Evolutionary conservation across 345 rosid species (phyloP).

Genomic region (Lepidium sativum): DNA sequence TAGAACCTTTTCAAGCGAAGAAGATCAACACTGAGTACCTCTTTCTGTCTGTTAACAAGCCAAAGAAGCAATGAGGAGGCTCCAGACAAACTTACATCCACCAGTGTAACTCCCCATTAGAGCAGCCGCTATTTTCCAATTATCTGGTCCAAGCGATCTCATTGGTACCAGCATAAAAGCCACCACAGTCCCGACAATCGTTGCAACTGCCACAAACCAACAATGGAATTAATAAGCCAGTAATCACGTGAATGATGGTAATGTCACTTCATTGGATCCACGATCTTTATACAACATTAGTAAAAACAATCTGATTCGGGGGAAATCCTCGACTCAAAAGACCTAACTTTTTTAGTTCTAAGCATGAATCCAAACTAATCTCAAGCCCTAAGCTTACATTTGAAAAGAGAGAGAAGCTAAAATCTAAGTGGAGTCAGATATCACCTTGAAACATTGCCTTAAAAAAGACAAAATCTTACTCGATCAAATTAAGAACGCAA

Average conservation of each 20-base stretch:
- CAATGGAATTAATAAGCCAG: background rate
- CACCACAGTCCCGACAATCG: slow-evolving; percentile 59
- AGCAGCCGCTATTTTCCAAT: slow-evolving; percentile 91
- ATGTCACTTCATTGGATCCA: too few relatives aligned
- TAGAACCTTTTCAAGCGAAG: background rate
- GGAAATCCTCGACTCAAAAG: too few relatives aligned
- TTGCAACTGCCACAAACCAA: slow-evolving; percentile 50
- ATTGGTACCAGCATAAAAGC: slow-evolving; percentile 69
- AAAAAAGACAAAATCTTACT: slow-evolving; percentile 26
- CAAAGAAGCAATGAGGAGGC: slow-evolving; percentile 11
- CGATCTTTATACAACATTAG: too few relatives aligned
- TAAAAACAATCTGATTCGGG: background rate
- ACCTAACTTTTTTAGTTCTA: background rate
- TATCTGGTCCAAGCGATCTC: slow-evolving; percentile 84
- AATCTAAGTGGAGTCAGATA: background rate
- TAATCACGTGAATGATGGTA: background rate
- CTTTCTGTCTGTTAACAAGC: background rate
- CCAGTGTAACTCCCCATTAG: slow-evolving; percentile 86
- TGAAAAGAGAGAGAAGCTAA: background rate
- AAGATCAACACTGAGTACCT: background rate
- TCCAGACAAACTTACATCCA: slow-evolving; percentile 48
- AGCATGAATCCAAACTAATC: background rate
- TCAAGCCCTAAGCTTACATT: background rate
- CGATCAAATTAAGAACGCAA: slow-evolving; percentile 74
- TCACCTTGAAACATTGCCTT: background rate